A percentile compares a stretch with the other conserved stretches of the same genome.
These are phyloP conservation scores for Phytophthora aleatoria DNA, from an alignment of 352 stramenopile species.

Conservation along the genomic window DNA sequence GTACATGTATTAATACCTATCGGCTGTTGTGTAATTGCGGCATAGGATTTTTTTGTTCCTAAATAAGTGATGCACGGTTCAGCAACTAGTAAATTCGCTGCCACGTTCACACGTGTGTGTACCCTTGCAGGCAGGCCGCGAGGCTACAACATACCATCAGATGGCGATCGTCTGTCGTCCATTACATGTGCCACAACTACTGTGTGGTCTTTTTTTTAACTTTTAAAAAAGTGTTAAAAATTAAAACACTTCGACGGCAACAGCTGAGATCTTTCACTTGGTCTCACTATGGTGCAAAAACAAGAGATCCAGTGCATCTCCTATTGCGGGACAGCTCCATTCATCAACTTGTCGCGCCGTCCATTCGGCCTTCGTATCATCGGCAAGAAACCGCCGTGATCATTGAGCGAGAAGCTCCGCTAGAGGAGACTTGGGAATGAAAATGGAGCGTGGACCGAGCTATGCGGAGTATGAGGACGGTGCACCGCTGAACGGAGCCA, in stretches of 20 bases:
- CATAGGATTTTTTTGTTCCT: conserved; percentile 17
- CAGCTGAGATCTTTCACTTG: conserved; percentile 1
- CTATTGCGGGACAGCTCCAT: conserved; percentile 9
- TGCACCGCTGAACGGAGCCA: conserved; percentile 9
- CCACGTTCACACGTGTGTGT: neutral
- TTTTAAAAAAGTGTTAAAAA: too few relatives aligned
- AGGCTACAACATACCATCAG: neutral
- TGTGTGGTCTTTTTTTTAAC: too few relatives aligned
- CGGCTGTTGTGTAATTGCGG: conserved; percentile 26
- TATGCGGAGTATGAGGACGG: conserved; percentile 57
- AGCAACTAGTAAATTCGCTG: neutral
- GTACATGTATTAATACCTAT: neutral
- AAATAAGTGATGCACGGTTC: conserved; percentile 13
- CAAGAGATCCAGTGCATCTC: neutral
- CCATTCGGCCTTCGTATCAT: conserved; percentile 25
- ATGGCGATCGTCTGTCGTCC: conserved; percentile 1
- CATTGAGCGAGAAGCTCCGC: conserved; percentile 1
- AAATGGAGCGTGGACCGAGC: conserved; percentile 53
- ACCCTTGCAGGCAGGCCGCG: too few relatives aligned
- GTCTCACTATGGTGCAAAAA: conserved; percentile 22
- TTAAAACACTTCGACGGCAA: neutral
- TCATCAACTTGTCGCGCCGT: neutral
- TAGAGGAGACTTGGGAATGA: conserved; percentile 20
- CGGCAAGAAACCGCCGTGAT: conserved; percentile 9
- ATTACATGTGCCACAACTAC: neutral